Evolutionary conservation across 192 early-diverging fungal species (phyloP).

Genomic region (Podila horticola): DNA sequence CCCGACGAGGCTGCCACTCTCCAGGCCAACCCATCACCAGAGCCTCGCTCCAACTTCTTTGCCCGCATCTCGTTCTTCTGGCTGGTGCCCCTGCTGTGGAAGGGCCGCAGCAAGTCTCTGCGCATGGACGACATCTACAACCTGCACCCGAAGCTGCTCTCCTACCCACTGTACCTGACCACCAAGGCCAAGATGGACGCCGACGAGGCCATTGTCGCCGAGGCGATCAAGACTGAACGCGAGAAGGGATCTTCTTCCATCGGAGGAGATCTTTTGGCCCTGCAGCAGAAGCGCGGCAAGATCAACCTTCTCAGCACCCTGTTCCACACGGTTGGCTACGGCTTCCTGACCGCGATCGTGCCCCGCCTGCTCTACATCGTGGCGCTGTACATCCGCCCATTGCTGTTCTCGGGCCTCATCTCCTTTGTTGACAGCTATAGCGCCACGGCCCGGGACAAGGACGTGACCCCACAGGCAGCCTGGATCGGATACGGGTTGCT

Average conservation of each 20-base stretch:
- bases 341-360: constrained; percentile 22
- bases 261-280: neutral
- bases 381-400: constrained; percentile 13
- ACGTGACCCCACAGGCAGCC: neutral
- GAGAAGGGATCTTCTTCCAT: neutral
- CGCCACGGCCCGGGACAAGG: neutral
- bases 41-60: constrained; percentile 40
- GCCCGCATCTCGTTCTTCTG: constrained; percentile 52
- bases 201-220: constrained; percentile 28
- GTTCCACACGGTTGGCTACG: constrained; percentile 26
- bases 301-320: constrained; percentile 17
- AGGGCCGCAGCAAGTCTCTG: constrained; percentile 38
- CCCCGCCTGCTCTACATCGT: constrained; percentile 24
- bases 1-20: constrained; percentile 8
- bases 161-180: constrained; percentile 43
- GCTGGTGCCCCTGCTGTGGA: constrained; percentile 44
- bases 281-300: constrained; percentile 5
- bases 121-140: constrained; percentile 45
- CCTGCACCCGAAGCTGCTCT: constrained; percentile 36
- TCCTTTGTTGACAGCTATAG: constrained; percentile 24
- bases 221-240: constrained; percentile 13
- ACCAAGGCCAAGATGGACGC: constrained; percentile 43
- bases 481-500: constrained; percentile 34
- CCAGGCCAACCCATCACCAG: constrained; percentile 38
- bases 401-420: constrained; percentile 28